Evolutionary conservation across 2,329 filamentous ascomycete species (phyloP).

Genomic region (Ophiostoma sp.): DNA sequence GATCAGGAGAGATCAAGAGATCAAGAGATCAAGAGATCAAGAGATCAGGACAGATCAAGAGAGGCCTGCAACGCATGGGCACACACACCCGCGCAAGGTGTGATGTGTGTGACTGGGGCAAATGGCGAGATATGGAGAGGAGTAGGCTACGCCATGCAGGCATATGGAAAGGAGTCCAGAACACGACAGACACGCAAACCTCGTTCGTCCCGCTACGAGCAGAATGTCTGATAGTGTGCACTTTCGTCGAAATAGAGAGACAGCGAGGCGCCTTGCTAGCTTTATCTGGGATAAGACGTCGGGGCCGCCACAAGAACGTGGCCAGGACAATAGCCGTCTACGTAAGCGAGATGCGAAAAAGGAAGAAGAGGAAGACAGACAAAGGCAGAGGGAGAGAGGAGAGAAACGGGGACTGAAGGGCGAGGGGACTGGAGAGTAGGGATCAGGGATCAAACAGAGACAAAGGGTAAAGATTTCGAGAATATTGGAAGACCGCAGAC

Average conservation of each 20-base stretch:
- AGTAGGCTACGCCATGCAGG: background rate
- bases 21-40: background rate
- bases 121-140: too few relatives aligned
- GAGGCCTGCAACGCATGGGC: conserved; percentile 2
- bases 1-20: too few relatives aligned
- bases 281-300: background rate
- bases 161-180: background rate
- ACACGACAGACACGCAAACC: too few relatives aligned
- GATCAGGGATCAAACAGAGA: background rate
- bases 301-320: conserved; percentile 7
- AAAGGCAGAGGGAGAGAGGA: background rate
- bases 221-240: background rate
- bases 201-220: background rate
- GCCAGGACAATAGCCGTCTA: background rate
- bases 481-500: background rate
- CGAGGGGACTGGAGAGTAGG: background rate
- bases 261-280: background rate
- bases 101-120: background rate
- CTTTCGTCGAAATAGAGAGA: background rate
- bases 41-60: background rate
- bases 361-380: background rate
- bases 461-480: background rate
- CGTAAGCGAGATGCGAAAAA: background rate
- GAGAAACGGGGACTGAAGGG: background rate
- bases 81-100: background rate